phyloP scores from a whole-genome alignment of 2,329 filamentous ascomycete species.

The Colletotrichum theobromicola region DNA sequence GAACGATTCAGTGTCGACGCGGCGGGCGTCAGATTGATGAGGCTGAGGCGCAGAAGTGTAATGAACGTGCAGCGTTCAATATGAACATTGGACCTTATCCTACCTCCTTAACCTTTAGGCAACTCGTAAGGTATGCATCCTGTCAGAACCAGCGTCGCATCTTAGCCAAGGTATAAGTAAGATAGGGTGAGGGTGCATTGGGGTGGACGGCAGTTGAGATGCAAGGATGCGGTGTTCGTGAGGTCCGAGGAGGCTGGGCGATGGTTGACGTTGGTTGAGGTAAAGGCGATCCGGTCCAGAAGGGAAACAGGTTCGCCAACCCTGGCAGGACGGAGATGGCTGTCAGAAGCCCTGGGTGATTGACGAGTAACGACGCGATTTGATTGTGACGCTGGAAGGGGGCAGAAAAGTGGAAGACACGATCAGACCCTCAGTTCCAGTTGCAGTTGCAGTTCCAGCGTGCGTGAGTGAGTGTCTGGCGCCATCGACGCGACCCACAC shows the following conservation, averaged over 20 bases:
- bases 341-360: neutral
- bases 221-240: neutral
- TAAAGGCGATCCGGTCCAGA: neutral
- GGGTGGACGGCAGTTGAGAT: neutral
- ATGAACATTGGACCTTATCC: neutral
- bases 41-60: neutral
- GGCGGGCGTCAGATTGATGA: neutral
- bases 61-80: neutral
- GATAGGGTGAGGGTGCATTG: neutral
- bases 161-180: neutral
- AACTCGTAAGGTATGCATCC: neutral
- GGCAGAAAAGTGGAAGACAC: neutral
- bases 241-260: neutral
- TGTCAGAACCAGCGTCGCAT: neutral
- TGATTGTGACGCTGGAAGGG: neutral
- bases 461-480: neutral
- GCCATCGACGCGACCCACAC: neutral
- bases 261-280: neutral
- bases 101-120: too few species aligned
- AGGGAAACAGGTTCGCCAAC: neutral
- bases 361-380: neutral
- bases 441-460: neutral
- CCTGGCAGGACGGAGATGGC: neutral
- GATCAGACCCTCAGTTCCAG: neutral
- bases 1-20: neutral